Evolutionary conservation across 192 early-diverging fungal genomes (phyloP).

Genomic region (Coemansia sp.): DNA sequence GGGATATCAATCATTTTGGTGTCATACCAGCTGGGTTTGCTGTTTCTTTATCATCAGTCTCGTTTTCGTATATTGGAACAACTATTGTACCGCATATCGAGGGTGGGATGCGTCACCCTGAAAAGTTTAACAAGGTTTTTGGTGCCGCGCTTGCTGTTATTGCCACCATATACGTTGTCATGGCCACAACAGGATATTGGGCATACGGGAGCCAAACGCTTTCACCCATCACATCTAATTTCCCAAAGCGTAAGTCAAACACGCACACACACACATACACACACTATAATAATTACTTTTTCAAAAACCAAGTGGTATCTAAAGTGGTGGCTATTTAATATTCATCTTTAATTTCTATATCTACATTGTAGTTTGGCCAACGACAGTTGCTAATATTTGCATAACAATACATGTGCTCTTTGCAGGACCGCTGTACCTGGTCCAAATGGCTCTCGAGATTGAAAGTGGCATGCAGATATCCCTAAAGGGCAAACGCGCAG

Average conservation of each 20-base stretch:
- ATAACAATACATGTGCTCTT: conserved; percentile 74
- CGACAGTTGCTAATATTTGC: conserved; percentile 61
- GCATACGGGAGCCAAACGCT: conserved; percentile 60
- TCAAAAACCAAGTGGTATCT: too few relatives aligned
- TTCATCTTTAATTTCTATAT: not conserved
- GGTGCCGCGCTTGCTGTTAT: conserved; percentile 54
- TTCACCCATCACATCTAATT: conserved; percentile 63
- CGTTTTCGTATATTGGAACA: conserved; percentile 68
- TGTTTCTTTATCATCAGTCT: conserved; percentile 59
- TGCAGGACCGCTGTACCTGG: conserved; percentile 68
- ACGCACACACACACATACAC: not conserved
- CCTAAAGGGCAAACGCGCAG: conserved; percentile 43
- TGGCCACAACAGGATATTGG: conserved; percentile 64
- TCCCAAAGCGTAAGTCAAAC: conserved; percentile 53
- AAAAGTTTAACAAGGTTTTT: conserved; percentile 59
- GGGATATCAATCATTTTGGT: conserved; percentile 12
- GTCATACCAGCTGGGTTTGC: conserved; percentile 53
- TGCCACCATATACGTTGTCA: conserved; percentile 61
- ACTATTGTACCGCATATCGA: conserved; percentile 76
- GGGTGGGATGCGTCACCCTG: conserved; percentile 62
- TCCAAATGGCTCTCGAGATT: conserved; percentile 60
- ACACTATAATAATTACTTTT: not conserved
- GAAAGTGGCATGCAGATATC: conserved; percentile 50
- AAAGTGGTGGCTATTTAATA: not conserved
- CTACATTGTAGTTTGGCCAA: conserved; percentile 38